Evolutionary conservation across 768 basidiomycete species (phyloP), one percentile per base, ranked within the genome.

Genomic region (Lenzites betulinus): DNA sequence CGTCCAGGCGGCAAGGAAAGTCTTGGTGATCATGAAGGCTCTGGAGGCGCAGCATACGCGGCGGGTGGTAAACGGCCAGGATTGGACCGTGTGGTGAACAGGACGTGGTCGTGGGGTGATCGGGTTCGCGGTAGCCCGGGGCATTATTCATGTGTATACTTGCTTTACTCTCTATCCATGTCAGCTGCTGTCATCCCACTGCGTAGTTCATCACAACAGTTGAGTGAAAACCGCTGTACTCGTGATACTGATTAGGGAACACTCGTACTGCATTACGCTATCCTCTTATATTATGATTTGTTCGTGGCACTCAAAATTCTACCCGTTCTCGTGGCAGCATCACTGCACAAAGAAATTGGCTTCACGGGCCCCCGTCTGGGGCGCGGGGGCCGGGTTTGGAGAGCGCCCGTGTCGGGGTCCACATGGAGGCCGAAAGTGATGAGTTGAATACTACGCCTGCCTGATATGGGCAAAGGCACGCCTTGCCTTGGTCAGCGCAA

Each of bases 11-110:
- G 87, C 85, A 25, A 75, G 78, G 67, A 77, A 63, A 44, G 78
- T 89, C 22, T 65, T 86, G 23, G 81, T 78, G 22, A 84, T 89
- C 58, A 65, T 89, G 66, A 83, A 81, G 49, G 51, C 38, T 33
- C n/a, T 66, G 20, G 53, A 68, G 54, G 59, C 25, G 38, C 33
- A 42, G 49, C 46, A 43, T 8, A 20, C 23, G 44, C n/a, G 33
- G 33, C 47, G 46, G 7, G 35, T 46, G 36, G 48, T 28, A 22
- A 35, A 44, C 22, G 54, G 48, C 13, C 25, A 7, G 33, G 48
- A 50, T 7, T 49, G 53, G 46, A 38, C 35, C 18, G 51, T 50
- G 8, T 25, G 23, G n/a, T n/a, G n/a, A n/a, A n/a, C n/a, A n/a
- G n/a, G n/a, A 23, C 11, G 4, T 11, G 4, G 30, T 5, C 30